A percentile compares a stretch with the other conserved stretches of the same genome.
phyloP scores from a whole-genome alignment of 108 stramenopile species.

The Conticribra guillardii region DNA sequence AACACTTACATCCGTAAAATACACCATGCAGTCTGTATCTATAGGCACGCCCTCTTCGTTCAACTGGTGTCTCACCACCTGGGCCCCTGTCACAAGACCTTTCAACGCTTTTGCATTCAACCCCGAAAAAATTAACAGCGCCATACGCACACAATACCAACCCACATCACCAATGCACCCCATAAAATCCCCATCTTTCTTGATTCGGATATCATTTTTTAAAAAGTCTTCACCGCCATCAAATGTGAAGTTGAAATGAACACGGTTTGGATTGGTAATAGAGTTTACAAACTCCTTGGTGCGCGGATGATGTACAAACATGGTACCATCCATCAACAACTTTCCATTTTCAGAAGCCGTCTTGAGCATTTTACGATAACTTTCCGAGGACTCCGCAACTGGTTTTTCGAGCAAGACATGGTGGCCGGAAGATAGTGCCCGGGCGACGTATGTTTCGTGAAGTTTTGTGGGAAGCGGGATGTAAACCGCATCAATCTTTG shows the following conservation, averaged over 20 bases:
- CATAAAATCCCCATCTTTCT: constrained; percentile 49
- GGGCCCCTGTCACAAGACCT: constrained; percentile 31
- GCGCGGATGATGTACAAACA: constrained; percentile 71
- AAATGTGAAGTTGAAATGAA: constrained; percentile 57
- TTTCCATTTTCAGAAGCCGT: constrained; percentile 53
- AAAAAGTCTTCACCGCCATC: constrained; percentile 50
- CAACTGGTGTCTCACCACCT: constrained; percentile 34
- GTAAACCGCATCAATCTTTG: constrained; percentile 43
- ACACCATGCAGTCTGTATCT: constrained; percentile 33
- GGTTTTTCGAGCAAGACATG: constrained; percentile 79
- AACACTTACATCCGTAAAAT: constrained; percentile 23
- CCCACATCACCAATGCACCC: constrained; percentile 74
- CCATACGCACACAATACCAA: constrained; percentile 61
- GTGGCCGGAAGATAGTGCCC: constrained; percentile 51
- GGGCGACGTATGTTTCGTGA: constrained; percentile 43
- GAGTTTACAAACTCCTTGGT: constrained; percentile 57
- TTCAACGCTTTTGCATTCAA: constrained; percentile 22
- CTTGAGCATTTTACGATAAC: constrained; percentile 53
- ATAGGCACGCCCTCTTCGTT: constrained; percentile 48
- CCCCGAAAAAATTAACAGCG: constrained; percentile 52
- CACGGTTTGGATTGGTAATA: constrained; percentile 42
- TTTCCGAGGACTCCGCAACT: constrained; percentile 48
- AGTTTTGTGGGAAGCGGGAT: constrained; percentile 51
- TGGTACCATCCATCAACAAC: constrained; percentile 66
- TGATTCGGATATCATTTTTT: constrained; percentile 55